Base-by-base conservation (phyloP, 495 filamentous ascomycete species). In the Mycothermus thermophilus region DNA sequence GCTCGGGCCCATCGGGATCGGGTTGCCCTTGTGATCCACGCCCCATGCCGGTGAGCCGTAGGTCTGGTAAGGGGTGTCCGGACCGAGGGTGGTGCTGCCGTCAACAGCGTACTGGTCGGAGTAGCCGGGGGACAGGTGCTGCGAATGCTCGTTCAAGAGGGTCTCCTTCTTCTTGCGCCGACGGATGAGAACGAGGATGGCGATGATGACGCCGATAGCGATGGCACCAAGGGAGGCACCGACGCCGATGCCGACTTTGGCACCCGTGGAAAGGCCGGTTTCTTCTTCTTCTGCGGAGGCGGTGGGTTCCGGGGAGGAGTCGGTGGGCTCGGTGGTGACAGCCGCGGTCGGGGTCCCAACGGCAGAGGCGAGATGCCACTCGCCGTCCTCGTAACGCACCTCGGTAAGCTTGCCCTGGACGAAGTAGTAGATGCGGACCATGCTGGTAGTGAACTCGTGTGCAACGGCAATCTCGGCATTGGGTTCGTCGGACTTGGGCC, bases 231-330 rank as follows among this genome's bases (percentile, higher is more conserved):
- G 40, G 6, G 43, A 32, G 22, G 60, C 52, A 11, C 58, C 59
- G 3, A 55, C 48, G 10, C 52, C 58, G 12, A 64, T 46, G 27
- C 58, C 57, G 3, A 47, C 53, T 33, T 59, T 59, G 35, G 57
- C 55, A 8, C 50, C 55, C 3, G 43, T 34, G 3, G 55, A 57
- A 9, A 60, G 52, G 4, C 48, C 50, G 17, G 34, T 13, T n/a
- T 8, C 30, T n/a, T 27, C 27, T 2, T 32, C 5, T 4, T 28
- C 22, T 22, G 37, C 22, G 3, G 30, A 20, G 8, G 35, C 25
- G 4, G 46, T 32, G 11, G 7, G 4, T 5, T 38, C 23, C 0
- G 34, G 17, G 3, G 18, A 16, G 8, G 40, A 13, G 2, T 8
- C 9, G 15, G 32, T 13, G 21, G 11, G 11, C 15, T 24, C 19